Base-by-base conservation (phyloP, 2,329 filamentous ascomycete species). In the Akanthomyces muscarius region DNA sequence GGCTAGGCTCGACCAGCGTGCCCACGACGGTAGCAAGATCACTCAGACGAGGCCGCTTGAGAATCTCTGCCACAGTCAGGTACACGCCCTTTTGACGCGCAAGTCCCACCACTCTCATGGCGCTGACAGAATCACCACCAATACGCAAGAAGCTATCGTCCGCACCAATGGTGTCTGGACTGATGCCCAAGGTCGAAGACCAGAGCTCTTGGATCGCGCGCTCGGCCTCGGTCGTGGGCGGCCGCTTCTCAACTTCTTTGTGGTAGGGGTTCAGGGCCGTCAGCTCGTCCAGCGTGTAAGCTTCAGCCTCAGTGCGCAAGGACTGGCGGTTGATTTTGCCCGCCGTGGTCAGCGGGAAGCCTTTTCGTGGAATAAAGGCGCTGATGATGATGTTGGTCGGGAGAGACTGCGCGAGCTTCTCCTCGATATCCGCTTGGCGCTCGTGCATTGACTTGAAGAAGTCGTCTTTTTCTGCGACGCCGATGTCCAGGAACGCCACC, bases 81-180 rank as follows among this genome's bases (percentile, higher is more conserved):
- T 71, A 66, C n/a, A 81, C 69, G 4, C 74, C 74, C 25, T 69
- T 68, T 4, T 71, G 72, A 36, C 77, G 74, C 1, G 79, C 76
- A 10, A 74, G 70, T 0, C 79, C 74, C 0, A 81, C 79, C 0
- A 83, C 72, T 64, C 75, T 77, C 81, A 83, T 83, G 1, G 81
- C 80, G 3, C 75, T 73, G 4, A 83, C 73, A 0, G 81, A 83
- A 68, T 83, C 80, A 14, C 61, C 61, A 3, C 53, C 61, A 2
- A 63, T 38, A 6, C 42, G 30, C 36, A 63, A 14, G 36, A 63
- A 63, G 45, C 45, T 63, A 33, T 62, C 50, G 30, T 62, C 60
- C n/a, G 52, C 51, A 21, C 60, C 52, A 33, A 62, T 75, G 4
- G 47, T 41, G 7, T 56, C 53, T 13, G 63, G 42, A 5, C 54